Conservation (phyloP, 129 eudicot species). For the Mikania micrantha region DNA sequence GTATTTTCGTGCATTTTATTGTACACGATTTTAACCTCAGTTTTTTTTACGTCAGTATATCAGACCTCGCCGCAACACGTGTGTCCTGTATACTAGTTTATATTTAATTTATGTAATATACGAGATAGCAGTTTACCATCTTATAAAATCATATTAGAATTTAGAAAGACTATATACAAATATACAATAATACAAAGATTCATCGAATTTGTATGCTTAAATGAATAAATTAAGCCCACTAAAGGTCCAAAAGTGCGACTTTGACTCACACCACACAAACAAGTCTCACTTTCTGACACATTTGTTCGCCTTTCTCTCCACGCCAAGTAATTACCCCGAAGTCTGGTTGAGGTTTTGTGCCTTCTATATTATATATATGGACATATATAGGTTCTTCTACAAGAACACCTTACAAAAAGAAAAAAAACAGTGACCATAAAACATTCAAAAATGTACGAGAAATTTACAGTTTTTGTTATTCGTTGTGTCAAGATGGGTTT, state of each 20-base stretch:
- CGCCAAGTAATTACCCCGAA: slow-evolving; percentile 4
- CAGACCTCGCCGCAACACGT: no score
- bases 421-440: not conserved
- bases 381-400: not conserved
- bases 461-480: not conserved
- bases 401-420: not conserved
- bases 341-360: not conserved
- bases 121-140: no score
- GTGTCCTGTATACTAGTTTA: no score
- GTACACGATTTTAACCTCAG: no score
- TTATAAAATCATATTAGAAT: no score
- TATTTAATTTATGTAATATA: no score
- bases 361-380: not conserved
- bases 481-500: slow-evolving; percentile 9
- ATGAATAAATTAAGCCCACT: not conserved
- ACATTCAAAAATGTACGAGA: not conserved
- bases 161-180: no score
- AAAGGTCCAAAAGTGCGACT: not conserved
- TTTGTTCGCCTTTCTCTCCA: slow-evolving; percentile 23
- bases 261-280: slow-evolving; percentile 17
- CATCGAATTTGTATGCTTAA: not conserved
- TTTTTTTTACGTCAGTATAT: no score
- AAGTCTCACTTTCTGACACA: slow-evolving; percentile 1
- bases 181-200: no score
- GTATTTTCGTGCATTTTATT: no score